A percentile compares a stretch with the other conserved stretches of the same genome.
phyloP scores from a whole-genome alignment of 805 yeast genomes.

The Saturnispora dispora region DNA sequence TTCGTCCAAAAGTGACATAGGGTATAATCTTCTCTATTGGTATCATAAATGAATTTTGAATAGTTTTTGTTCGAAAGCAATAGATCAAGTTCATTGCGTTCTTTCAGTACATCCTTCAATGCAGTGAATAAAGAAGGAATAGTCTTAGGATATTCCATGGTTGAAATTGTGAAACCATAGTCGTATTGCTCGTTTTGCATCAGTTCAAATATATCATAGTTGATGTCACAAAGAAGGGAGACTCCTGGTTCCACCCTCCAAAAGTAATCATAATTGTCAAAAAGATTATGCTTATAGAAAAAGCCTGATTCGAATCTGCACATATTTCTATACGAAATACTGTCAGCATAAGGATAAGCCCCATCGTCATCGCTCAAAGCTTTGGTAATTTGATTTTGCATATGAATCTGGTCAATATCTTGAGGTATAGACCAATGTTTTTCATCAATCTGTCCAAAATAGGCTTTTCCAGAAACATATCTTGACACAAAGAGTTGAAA shows the following conservation, averaged over 20 bases:
- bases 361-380: conserved; percentile 24
- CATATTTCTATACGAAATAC: conserved; percentile 71
- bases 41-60: conserved; percentile 55
- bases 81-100: conserved; percentile 30
- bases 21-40: conserved; percentile 52
- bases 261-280: conserved; percentile 69
- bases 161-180: conserved; percentile 68
- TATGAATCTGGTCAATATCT: conserved; percentile 13
- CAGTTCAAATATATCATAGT: conserved; percentile 62
- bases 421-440: conserved; percentile 67
- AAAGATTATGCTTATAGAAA: conserved; percentile 61
- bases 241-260: conserved; percentile 92
- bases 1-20: conserved; percentile 86
- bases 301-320: conserved; percentile 84
- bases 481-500: conserved; percentile 42
- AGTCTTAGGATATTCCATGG: conserved; percentile 62
- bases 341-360: conserved; percentile 51
- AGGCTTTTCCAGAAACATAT: conserved; percentile 49
- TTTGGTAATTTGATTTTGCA: conserved; percentile 16
- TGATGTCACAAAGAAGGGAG: conserved; percentile 66
- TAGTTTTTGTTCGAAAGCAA: conserved; percentile 33
- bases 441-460: conserved; percentile 51
- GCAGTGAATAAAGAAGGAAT: conserved; percentile 44
- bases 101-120: conserved; percentile 28
- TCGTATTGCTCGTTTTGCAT: conserved; percentile 60